These are phyloP conservation scores for Marasmius tenuissimus DNA, from an alignment of 1,284 basidiomycete genomes.

Conservation along the genomic window DNA sequence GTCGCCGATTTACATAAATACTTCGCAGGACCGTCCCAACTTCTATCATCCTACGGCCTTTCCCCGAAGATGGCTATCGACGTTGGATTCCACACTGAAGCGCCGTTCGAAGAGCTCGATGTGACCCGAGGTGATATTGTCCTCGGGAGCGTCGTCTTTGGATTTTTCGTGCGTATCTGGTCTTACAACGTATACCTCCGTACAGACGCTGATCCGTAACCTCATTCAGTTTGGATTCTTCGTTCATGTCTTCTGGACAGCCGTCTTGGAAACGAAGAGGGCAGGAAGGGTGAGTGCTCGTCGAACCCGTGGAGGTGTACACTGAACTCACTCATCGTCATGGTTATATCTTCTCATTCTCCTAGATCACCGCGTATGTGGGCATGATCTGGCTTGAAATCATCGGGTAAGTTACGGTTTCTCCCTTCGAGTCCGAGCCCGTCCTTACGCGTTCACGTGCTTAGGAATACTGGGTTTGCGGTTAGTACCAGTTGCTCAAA, in stretches of 20 bases:
- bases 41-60: too few species aligned
- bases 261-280: background rate
- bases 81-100: background rate
- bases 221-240: background rate
- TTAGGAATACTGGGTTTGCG: conserved; percentile 1
- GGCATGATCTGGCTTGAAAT: conserved; percentile 5
- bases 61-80: background rate
- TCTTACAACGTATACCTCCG: background rate
- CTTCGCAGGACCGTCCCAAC: too few species aligned
- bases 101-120: background rate
- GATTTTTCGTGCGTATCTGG: background rate
- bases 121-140: background rate
- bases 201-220: background rate
- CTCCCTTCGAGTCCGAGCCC: background rate
- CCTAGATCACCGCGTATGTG: background rate
- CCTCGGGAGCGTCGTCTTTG: background rate
- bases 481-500: too few species aligned
- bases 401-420: background rate
- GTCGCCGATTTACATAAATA: too few species aligned
- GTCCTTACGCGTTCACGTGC: background rate
- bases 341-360: too few species aligned
- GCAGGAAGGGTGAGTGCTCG: background rate
- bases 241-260: background rate
- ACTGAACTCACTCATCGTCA: background rate
- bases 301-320: background rate